Percentiles rank a stretch among this genome's conserved stretches.
These are phyloP conservation scores for Penicillium antarcticum DNA, from an alignment of 495 filamentous ascomycete genomes.

Conservation along the genomic window DNA sequence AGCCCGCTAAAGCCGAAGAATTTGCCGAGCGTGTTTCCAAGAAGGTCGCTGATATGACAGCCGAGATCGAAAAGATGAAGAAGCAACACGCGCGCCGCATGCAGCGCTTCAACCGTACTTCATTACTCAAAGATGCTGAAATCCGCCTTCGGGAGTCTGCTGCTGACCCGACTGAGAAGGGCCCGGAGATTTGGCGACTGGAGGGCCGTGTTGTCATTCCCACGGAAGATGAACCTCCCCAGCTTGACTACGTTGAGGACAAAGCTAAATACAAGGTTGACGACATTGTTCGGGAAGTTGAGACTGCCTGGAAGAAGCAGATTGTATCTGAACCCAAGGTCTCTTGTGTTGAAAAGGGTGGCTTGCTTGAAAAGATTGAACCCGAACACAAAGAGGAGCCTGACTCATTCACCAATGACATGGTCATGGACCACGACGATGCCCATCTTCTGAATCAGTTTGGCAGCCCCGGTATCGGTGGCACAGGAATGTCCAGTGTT, in stretches of 20 bases:
- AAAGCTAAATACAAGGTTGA: conserved; percentile 54
- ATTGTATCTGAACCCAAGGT: conserved; percentile 59
- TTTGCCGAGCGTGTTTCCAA: conserved; percentile 71
- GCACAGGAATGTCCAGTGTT: conserved; percentile 26
- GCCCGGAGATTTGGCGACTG: conserved; percentile 60
- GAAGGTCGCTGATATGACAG: conserved; percentile 60
- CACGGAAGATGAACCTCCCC: conserved; percentile 43
- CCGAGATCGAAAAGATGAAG: conserved; percentile 81
- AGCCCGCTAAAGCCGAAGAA: conserved; percentile 64
- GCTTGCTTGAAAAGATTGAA: conserved; percentile 59
- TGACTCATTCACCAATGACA: conserved; percentile 49
- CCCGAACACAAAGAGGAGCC: conserved; percentile 36
- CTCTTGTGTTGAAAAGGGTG: conserved; percentile 67
- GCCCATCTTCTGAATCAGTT: conserved; percentile 61
- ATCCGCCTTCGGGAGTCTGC: conserved; percentile 49
- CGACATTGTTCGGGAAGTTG: conserved; percentile 57
- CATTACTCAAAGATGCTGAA: conserved; percentile 62
- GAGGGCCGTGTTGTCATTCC: conserved; percentile 53
- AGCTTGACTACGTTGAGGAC: conserved; percentile 34
- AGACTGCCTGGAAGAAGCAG: conserved; percentile 51
- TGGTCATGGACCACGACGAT: conserved; percentile 64
- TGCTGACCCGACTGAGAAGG: conserved; percentile 48
- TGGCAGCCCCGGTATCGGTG: conserved; percentile 47
- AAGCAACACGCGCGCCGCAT: conserved; percentile 70
- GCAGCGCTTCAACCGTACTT: conserved; percentile 66